These are phyloP conservation scores for Geotrichum macrosporum DNA, from an alignment of 1,139 yeast genomes.

Conservation along the genomic window DNA sequence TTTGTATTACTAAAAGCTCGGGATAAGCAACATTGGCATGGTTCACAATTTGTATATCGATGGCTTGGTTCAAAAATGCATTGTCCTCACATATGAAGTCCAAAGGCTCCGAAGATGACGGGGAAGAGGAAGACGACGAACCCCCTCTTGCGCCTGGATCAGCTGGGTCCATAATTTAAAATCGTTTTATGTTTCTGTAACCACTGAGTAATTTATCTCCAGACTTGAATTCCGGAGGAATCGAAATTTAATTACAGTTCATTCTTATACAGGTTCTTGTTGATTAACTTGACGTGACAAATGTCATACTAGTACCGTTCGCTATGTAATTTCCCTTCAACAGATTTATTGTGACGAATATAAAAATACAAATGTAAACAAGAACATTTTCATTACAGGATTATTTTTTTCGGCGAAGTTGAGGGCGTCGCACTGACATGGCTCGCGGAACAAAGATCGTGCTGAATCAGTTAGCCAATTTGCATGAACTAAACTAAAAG, in stretches of 20 bases:
- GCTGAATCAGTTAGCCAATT: not conserved
- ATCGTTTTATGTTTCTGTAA: not conserved
- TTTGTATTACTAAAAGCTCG: not conserved
- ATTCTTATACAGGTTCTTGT: no score
- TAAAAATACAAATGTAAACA: no score
- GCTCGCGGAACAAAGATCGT: conserved; percentile 12
- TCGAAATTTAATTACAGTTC: no score
- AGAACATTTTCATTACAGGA: no score
- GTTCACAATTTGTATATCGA: not conserved
- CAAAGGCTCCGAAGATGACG: not conserved
- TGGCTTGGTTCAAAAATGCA: not conserved
- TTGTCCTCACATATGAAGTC: not conserved
- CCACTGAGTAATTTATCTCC: no score
- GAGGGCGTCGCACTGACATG: conserved; percentile 7
- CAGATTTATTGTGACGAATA: no score
- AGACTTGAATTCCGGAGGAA: no score
- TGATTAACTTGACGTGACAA: no score
- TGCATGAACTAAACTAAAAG: not conserved
- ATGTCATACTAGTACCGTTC: no score
- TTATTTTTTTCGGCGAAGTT: conserved; percentile 1
- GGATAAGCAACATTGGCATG: not conserved
- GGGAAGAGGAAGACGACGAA: not conserved
- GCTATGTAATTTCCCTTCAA: no score
- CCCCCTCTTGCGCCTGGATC: not conserved
- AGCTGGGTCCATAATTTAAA: not conserved